Evolutionary conservation across 2,329 filamentous ascomycete species (phyloP).

Genomic region (Alternaria arbusti): DNA sequence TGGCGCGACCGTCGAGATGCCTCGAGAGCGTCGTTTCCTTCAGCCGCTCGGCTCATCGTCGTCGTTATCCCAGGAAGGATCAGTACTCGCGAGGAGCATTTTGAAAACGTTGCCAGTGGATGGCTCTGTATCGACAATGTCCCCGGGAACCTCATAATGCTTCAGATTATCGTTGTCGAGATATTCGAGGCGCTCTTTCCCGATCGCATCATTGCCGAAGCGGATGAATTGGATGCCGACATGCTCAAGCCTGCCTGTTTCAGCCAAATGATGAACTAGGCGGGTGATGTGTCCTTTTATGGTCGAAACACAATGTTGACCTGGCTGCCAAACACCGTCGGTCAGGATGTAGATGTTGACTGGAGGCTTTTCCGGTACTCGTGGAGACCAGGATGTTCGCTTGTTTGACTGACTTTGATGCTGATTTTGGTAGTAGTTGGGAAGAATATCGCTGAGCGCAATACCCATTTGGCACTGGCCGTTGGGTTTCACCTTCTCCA

Average conservation of each 20-base stretch:
- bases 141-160: not conserved
- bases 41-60: not conserved
- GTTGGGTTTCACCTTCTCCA: not conserved
- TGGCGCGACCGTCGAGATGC: too few relatives aligned
- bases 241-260: slow-evolving; percentile 1
- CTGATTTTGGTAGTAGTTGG: not conserved
- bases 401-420: rapidly evolving
- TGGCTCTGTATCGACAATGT: slow-evolving; percentile 23
- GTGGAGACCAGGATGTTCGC: not conserved
- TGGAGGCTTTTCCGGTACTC: not conserved
- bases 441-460: not conserved
- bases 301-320: not conserved
- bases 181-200: slow-evolving; percentile 11
- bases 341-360: slow-evolving; percentile 22
- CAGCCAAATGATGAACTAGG: not conserved
- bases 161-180: slow-evolving; percentile 13
- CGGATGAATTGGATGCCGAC: slow-evolving; percentile 32
- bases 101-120: slow-evolving; percentile 21
- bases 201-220: slow-evolving; percentile 21
- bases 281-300: not conserved
- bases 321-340: slow-evolving; percentile 22
- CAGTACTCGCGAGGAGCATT: slow-evolving; percentile 25
- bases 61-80: slow-evolving; percentile 15
- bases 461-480: slow-evolving; percentile 8
- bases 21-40: too few relatives aligned